Base-by-base conservation (phyloP, 768 basidiomycete genomes). In the Lentinula guzmanii region DNA sequence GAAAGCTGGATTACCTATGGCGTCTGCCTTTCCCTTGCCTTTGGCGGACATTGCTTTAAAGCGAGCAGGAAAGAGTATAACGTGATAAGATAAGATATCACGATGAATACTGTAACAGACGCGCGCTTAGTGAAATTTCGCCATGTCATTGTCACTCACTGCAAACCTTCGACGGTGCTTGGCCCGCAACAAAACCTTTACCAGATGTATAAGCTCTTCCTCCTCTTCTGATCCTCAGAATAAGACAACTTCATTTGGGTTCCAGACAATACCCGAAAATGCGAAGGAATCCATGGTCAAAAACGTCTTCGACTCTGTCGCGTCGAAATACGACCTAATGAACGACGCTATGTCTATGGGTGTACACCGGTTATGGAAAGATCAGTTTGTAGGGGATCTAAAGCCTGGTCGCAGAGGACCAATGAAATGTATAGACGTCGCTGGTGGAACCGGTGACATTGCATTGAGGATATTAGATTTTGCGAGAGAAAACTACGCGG, bases 281-380 rank as follows among this genome's bases (percentile, higher is more conserved):
- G 72, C 81, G 39, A 99, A 99, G 71, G 96, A 98, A 75, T 76
- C 82, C 2, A 81, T 98, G 51, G 97, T 99, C 64, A 93, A 91
- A 68, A 84, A 83, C 65, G 95, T 99, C 56, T 99, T 99, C 76
- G 87, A 92, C 69, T 96, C 93, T 6, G 97, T 99, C 61, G 95
- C 97, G 46, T 89, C 92, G 39, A 89, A 84, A 50, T 99, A 99
- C 75, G 97, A 98, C 74, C 73, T 98, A 45, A 97, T 99, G 96
- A 99, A 99, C 79, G 97, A 98, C 70, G 93, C 95, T n/a, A 91
- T 95, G 73, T 98, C 97, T 3, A 75, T 98, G 63, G 97, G 97
- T 39, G 88, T 98, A 9, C 97, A 98, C 70, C 83, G 97, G 58
- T 77, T 99, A 24, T 99, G 97, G 97, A 99, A 98, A 75, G 95